A percentile compares a stretch with the other conserved stretches of the same genome.
phyloP scores from a whole-genome alignment of 2,329 filamentous ascomycete species.

The Monosporascus sp. region DNA sequence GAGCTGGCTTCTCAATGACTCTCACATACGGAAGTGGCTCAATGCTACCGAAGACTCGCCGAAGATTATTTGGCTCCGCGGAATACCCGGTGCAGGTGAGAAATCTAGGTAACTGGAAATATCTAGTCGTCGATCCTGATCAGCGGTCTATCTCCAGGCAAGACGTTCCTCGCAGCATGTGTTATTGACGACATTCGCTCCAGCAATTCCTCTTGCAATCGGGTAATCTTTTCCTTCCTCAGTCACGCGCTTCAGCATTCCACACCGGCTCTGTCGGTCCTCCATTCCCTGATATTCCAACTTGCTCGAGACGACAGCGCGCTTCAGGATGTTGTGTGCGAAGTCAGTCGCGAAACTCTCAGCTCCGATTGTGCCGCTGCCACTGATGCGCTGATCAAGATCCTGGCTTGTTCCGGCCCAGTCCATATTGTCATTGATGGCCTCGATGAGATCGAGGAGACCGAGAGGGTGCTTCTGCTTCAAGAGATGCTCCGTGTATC shows the following conservation, averaged over 20 bases:
- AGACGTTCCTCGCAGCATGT: constrained; percentile 11
- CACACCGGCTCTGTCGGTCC: constrained; percentile 8
- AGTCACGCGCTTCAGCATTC: constrained; percentile 6
- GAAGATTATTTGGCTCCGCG: constrained; percentile 16
- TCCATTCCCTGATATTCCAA: constrained; percentile 16
- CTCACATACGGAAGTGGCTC: constrained; percentile 10
- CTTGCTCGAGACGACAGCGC: constrained; percentile 12
- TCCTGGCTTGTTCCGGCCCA: constrained; percentile 15
- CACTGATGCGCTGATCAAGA: constrained; percentile 15
- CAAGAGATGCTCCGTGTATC: constrained; percentile 6
- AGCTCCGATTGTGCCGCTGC: constrained; percentile 15
- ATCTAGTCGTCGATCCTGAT: no score
- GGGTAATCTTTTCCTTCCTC: constrained; percentile 11
- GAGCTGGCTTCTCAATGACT: constrained; percentile 5
- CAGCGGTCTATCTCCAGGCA: constrained; percentile 7
- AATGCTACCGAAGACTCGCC: neutral
- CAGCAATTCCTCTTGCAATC: neutral
- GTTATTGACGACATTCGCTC: constrained; percentile 3
- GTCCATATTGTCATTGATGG: constrained; percentile 24
- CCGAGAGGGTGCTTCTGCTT: constrained; percentile 10
- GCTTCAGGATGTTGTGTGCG: constrained; percentile 15
- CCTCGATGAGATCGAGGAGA: constrained; percentile 22
- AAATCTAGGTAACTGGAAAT: neutral
- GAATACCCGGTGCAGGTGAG: constrained; percentile 20
- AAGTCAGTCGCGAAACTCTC: constrained; percentile 12